Evolutionary conservation across 768 basidiomycete species (phyloP).

Genomic region (Lactarius tabidus): DNA sequence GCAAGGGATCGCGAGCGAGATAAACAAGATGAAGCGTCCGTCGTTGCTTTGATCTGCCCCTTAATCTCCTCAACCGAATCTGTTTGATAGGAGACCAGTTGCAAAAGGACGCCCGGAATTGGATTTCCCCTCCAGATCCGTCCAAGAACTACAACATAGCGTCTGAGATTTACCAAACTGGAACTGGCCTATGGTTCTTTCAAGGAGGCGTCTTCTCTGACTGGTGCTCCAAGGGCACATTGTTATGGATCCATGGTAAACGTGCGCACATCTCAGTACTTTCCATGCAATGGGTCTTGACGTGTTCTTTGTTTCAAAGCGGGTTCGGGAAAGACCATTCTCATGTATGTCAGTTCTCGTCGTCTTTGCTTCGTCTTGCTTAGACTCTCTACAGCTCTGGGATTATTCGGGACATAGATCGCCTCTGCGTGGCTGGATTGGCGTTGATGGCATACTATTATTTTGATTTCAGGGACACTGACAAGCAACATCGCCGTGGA

Average conservation of each 20-base stretch:
- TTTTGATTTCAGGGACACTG: not conserved
- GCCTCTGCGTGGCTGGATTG: not conserved
- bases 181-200: not conserved
- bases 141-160: not conserved
- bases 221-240: not conserved
- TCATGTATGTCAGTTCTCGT: not conserved
- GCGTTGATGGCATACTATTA: conserved; percentile 1
- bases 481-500: conserved; percentile 1
- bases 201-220: not conserved
- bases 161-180: not conserved
- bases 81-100: not conserved
- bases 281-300: not conserved
- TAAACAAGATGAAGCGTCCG: not conserved
- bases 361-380: not conserved
- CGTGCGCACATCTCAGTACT: not conserved
- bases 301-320: not conserved
- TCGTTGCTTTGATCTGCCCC: not conserved
- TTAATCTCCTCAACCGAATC: not conserved
- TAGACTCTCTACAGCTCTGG: not conserved
- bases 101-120: not conserved
- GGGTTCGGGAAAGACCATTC: not conserved
- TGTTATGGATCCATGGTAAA: not conserved
- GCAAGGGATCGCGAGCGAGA: not conserved
- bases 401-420: not conserved
- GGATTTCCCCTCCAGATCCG: not conserved